Conservation (phyloP, 163 green algal species). For the Chlamydomonas reinhardtii region DNA sequence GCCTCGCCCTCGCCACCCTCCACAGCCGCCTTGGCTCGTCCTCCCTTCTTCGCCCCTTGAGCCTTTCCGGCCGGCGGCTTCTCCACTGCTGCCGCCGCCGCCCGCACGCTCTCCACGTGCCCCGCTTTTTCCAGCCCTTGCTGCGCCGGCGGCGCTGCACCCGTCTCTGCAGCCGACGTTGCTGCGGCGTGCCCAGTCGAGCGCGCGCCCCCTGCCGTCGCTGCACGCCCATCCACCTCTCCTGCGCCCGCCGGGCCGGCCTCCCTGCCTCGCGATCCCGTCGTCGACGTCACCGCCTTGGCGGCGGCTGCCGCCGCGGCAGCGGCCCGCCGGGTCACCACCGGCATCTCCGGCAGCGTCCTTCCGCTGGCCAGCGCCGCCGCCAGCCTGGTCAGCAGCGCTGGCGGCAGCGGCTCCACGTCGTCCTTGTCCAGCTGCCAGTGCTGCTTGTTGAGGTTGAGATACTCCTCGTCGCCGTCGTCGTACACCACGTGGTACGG, state of each 20-base stretch:
- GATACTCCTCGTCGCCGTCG: conserved; percentile 30
- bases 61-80: not conserved
- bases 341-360: too few relatives aligned
- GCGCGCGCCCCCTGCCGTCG: too few relatives aligned
- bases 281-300: not conserved
- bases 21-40: not conserved
- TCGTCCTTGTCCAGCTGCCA: conserved; percentile 26
- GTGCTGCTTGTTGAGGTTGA: conserved; percentile 2
- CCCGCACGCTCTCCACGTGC: not conserved
- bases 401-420: not conserved
- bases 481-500: conserved; percentile 38
- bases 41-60: not conserved
- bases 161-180: not conserved
- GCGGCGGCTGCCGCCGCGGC: not conserved
- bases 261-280: not conserved
- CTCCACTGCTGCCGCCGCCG: not conserved
- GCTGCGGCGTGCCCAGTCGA: too few relatives aligned
- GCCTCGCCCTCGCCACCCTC: not conserved
- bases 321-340: not conserved
- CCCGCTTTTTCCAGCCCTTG: not conserved
- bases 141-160: not conserved
- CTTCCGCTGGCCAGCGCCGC: too few relatives aligned
- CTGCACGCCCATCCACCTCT: too few relatives aligned
- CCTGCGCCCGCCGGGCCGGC: not conserved
- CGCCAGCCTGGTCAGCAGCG: not conserved